Evolutionary conservation across 2,329 filamentous ascomycete genomes (phyloP).

Genomic region (Xylaria sp.): DNA sequence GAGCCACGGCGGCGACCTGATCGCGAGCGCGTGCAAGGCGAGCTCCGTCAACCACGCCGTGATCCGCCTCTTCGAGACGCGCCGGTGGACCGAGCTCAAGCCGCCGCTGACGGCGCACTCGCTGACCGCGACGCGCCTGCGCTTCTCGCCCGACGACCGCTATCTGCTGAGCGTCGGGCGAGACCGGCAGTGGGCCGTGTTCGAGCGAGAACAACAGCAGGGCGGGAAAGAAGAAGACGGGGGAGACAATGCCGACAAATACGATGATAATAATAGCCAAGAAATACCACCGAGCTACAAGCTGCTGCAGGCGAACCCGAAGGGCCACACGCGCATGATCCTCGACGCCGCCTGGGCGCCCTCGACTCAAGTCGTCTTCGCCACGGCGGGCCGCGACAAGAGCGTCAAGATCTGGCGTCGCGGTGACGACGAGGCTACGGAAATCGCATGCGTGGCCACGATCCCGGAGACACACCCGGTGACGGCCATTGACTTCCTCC

Average conservation of each 20-base stretch:
- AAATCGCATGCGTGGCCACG: slow-evolving; percentile 64
- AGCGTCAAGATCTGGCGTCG: slow-evolving; percentile 76
- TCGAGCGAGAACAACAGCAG: slow-evolving; percentile 62
- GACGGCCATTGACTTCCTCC: slow-evolving; percentile 76
- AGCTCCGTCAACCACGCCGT: slow-evolving; percentile 95
- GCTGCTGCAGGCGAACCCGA: slow-evolving; percentile 74
- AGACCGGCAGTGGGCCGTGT: slow-evolving; percentile 92
- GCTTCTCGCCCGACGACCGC: slow-evolving; percentile 79
- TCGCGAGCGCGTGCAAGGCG: slow-evolving; percentile 93
- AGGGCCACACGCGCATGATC: slow-evolving; percentile 93
- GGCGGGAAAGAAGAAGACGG: slow-evolving; percentile 33
- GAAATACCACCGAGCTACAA: slow-evolving; percentile 59
- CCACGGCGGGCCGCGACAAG: slow-evolving; percentile 92
- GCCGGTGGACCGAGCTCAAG: slow-evolving; percentile 85
- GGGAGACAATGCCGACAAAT: not conserved
- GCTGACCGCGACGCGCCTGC: slow-evolving; percentile 83
- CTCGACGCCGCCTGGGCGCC: slow-evolving; percentile 88
- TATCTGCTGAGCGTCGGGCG: slow-evolving; percentile 88
- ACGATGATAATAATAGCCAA: slow-evolving; percentile 5
- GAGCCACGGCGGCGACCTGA: slow-evolving; percentile 76
- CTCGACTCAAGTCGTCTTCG: slow-evolving; percentile 75
- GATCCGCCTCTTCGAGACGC: slow-evolving; percentile 89
- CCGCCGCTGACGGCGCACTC: slow-evolving; percentile 87
- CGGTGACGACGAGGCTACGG: slow-evolving; percentile 40
- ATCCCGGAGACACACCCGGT: slow-evolving; percentile 69